Percentiles rank a stretch among this genome's conserved stretches.
Conservation (phyloP, 139 green algal species). For the Zygnema circumcarinatum region DNA sequence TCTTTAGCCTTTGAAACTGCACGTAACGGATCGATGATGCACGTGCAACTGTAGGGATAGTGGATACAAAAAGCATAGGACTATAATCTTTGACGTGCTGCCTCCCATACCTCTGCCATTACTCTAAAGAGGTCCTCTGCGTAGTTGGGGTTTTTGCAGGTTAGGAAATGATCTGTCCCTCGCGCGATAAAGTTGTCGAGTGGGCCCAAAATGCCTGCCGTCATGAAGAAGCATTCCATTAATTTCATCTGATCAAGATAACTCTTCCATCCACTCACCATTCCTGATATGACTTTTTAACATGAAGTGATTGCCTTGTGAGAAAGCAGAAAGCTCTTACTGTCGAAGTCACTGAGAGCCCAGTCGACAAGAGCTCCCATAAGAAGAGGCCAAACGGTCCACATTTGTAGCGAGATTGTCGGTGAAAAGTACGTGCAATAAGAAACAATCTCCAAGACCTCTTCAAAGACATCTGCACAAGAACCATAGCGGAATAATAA, state of each 20-base stretch:
- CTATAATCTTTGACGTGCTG: too few species aligned
- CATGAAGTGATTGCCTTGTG: background rate
- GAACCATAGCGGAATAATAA: too few species aligned
- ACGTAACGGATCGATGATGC: too few species aligned
- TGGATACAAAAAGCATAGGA: too few species aligned
- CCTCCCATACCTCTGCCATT: constrained; percentile 26
- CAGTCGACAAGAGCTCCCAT: constrained; percentile 75
- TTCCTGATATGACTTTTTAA: background rate
- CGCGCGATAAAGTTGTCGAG: constrained; percentile 94
- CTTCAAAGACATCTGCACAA: constrained; percentile 87
- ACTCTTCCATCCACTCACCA: background rate
- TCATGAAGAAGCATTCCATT: constrained; percentile 54
- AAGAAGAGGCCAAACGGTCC: constrained; percentile 88
- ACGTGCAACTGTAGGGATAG: too few species aligned
- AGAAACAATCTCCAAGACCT: constrained; percentile 88
- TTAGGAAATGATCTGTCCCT: constrained; percentile 72
- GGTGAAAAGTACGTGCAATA: constrained; percentile 92
- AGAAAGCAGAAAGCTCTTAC: constrained; percentile 2
- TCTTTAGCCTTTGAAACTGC: too few species aligned
- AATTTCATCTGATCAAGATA: background rate
- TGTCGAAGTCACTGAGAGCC: constrained; percentile 88
- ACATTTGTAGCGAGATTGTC: constrained; percentile 79
- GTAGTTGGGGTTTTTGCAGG: constrained; percentile 45
- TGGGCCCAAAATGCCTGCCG: constrained; percentile 72
- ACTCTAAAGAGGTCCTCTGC: constrained; percentile 41